phyloP scores from a whole-genome alignment of 176 grass and related monocot genomes.

The Tillandsia fasciculata region DNA sequence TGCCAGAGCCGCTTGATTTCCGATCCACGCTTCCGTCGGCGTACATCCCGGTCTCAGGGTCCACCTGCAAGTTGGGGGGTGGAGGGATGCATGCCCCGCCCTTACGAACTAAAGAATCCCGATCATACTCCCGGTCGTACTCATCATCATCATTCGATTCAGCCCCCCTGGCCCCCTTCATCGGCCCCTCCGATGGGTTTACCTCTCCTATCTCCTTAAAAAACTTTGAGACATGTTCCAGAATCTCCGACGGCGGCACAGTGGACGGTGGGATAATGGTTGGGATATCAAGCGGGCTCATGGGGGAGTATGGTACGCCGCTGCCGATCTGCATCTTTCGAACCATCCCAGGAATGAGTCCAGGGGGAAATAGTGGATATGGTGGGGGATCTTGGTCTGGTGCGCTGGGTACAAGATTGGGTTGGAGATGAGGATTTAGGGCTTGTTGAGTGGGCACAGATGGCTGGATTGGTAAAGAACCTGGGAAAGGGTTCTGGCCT shows the following conservation, averaged over 20 bases:
- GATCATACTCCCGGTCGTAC: constrained; percentile 38
- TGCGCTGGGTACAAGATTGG: constrained; percentile 7
- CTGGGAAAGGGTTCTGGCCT: constrained; percentile 41
- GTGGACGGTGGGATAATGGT: constrained; percentile 72
- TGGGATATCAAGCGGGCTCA: constrained; percentile 88
- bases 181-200: constrained; percentile 82
- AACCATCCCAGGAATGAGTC: constrained; percentile 97
- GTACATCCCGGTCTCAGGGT: constrained; percentile 68
- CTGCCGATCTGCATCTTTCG: constrained; percentile 95
- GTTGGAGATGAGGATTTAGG: constrained; percentile 24
- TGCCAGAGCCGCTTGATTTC: constrained; percentile 40
- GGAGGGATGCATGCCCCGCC: constrained; percentile 90
- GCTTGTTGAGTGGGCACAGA: constrained; percentile 25
- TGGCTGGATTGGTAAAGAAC: constrained; percentile 39
- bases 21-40: constrained; percentile 54
- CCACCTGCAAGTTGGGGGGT: constrained; percentile 56
- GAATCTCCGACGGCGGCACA: constrained; percentile 60
- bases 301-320: constrained; percentile 84
- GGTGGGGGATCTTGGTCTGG: constrained; percentile 51
- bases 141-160: constrained; percentile 43
- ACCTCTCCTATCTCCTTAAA: constrained; percentile 88
- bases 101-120: constrained; percentile 56
- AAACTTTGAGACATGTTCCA: constrained; percentile 75
- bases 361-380: constrained; percentile 89
- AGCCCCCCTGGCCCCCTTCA: constrained; percentile 34